Percentiles rank a stretch among this genome's conserved stretches.
phyloP scores from a whole-genome alignment of 2,329 filamentous ascomycete genomes.

The Colletotrichum cordylinicola region DNA sequence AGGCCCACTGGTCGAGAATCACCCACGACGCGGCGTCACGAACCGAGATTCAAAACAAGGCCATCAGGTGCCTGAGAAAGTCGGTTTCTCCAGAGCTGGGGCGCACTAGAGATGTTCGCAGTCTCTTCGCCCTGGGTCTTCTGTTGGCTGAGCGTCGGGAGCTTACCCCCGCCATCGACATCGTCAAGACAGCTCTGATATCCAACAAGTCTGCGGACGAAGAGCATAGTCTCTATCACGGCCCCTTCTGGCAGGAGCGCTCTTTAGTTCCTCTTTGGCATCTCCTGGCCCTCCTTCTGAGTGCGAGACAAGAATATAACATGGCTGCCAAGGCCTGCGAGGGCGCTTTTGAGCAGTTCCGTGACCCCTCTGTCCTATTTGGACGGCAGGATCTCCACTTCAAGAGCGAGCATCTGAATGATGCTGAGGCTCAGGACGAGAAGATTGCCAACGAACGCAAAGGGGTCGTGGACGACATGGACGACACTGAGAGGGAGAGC shows the following conservation, averaged over 20 bases:
- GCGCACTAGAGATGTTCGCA: conserved; percentile 73
- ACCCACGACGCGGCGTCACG: conserved; percentile 78
- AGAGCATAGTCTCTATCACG: conserved; percentile 48
- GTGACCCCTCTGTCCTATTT: conserved; percentile 73
- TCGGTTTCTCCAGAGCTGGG: conserved; percentile 73
- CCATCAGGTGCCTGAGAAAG: conserved; percentile 76
- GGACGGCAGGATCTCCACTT: conserved; percentile 63
- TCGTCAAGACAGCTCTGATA: conserved; percentile 78
- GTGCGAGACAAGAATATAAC: conserved; percentile 82
- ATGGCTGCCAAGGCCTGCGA: conserved; percentile 85
- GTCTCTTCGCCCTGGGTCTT: conserved; percentile 81
- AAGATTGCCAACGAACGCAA: conserved; percentile 29
- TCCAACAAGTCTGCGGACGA: conserved; percentile 56
- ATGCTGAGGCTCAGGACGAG: conserved; percentile 42
- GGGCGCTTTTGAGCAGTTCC: conserved; percentile 89
- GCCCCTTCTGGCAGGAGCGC: conserved; percentile 66
- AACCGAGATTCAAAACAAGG: conserved; percentile 76
- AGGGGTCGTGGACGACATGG: conserved; percentile 79
- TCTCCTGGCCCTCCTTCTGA: conserved; percentile 83
- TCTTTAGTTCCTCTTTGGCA: conserved; percentile 86
- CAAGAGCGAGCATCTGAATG: conserved; percentile 72
- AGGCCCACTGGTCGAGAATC: conserved; percentile 85
- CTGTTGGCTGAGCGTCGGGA: conserved; percentile 89
- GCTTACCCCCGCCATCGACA: conserved; percentile 79
- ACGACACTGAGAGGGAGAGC: conserved; percentile 81